Conservation (phyloP, 2,329 filamentous ascomycete genomes). For the Colletotrichum noveboracense region DNA sequence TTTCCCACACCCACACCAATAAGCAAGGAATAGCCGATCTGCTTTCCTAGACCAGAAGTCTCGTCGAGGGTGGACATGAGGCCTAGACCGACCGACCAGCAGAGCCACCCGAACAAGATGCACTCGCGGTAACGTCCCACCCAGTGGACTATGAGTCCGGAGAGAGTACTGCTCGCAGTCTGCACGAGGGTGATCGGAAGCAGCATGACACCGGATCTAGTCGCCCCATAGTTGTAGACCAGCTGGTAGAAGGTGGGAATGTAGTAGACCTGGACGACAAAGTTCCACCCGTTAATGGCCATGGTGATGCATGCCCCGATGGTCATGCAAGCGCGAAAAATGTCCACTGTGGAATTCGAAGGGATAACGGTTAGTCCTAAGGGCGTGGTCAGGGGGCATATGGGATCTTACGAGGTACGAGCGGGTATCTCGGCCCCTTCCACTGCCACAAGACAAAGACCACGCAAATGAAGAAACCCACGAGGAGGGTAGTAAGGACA, state of each 20-base stretch:
- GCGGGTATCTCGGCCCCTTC: slow-evolving; percentile 51
- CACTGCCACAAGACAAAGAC: slow-evolving; percentile 59
- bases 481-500: slow-evolving; percentile 57
- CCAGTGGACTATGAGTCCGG: slow-evolving; percentile 58
- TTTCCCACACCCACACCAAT: slow-evolving; percentile 58
- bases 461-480: slow-evolving; percentile 41
- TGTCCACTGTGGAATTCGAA: slow-evolving; percentile 43
- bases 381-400: background rate
- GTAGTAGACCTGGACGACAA: slow-evolving; percentile 58
- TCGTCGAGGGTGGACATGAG: slow-evolving; percentile 57
- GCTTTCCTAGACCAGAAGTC: slow-evolving; percentile 52
- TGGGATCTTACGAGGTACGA: slow-evolving; percentile 46
- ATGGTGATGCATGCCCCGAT: slow-evolving; percentile 61
- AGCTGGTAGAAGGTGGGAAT: slow-evolving; percentile 53
- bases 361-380: background rate
- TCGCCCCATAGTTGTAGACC: slow-evolving; percentile 46
- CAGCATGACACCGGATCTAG: slow-evolving; percentile 45
- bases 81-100: slow-evolving; percentile 57
- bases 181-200: slow-evolving; percentile 49
- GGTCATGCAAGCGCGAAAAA: slow-evolving; percentile 58
- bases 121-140: slow-evolving; percentile 57
- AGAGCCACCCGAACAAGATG: slow-evolving; percentile 57
- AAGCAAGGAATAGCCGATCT: slow-evolving; percentile 58
- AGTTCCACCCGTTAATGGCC: slow-evolving; percentile 65
- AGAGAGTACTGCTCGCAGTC: slow-evolving; percentile 52